Evolutionary conservation across 495 filamentous ascomycete species (phyloP), one percentile per base, ranked within the genome.

Genomic region (Aspergillus sclerotioniger): DNA sequence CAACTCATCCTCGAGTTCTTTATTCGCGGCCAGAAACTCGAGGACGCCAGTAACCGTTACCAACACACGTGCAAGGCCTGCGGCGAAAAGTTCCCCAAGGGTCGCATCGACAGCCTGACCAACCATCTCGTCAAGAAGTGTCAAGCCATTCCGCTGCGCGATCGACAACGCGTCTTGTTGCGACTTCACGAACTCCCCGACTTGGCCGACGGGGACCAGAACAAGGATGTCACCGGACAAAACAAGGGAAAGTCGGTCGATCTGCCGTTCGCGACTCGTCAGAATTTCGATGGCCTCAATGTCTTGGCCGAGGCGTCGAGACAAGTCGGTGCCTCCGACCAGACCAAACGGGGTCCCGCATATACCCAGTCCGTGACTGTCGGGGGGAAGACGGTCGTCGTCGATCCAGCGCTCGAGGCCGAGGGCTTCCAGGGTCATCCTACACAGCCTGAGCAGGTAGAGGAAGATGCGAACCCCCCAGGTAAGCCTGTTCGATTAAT

Each of bases 1-100:
- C 83, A 83, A 54, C 78, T 96, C 55, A 90, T 96, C 66, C 76
- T 89, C 62, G 85, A 90, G 76, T 90, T 87, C 76, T 96, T 94
- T 72, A 86, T 87, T 67, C 83, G 91, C 54, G 91, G 91, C 8
- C 80, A 82, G 13, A 94, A 93, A 72, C 77, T 93, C 63, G 85
- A 87, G 63, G 90, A 94, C 67, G 84, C 87, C 56, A 90, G 87
- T 76, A 96, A 96, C 70, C 84, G 91, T 45, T 96, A 96, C 64
- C 85, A 89, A 62, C 88, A 93, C 68, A 91, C 87, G 3, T 96
- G 90, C 82, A 91, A 90, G 75, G 78, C 84, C 41, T 96, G 91
- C 64, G 89, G 90, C 48, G 89, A 93, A 64, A 83, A 85, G 62
- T 93, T 93, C 58, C 89, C 89, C 45, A 92, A 92, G 63, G 91